Base-by-base conservation (phyloP, 345 rosid genomes). In the Syzygium aqueum region DNA sequence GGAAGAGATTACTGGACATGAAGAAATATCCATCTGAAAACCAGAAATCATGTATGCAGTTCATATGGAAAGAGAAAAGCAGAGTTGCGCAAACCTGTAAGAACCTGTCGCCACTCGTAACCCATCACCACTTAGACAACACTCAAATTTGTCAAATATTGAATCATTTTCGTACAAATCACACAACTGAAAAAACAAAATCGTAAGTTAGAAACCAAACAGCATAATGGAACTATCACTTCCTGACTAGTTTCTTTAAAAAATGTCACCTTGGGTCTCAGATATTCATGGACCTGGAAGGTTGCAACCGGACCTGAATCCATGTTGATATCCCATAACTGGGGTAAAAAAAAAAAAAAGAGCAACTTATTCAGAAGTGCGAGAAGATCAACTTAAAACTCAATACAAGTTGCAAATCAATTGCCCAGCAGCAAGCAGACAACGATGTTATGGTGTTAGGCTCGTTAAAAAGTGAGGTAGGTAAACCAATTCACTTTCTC, bases 81-180 rank as follows among this genome's bases (percentile, higher is more conserved):
- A 77, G 51, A 88, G 85, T 51, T 43, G 88, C 59, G 51, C 85
- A 85, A 85, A 97, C 99, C 99, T 98, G 95, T 96, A 98, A 90
- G 99, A 98, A 86, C 99, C 99, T 77, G 99, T 95, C 56, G 98
- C 98, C 80, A 95, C 97, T 89, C 99, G 95, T 84, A 91, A 77
- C 87, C 99, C 99, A 92, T 96, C 96, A 53, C 98, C 98, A 86
- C 99, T 98, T 89, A 94, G 88, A 90, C 98, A 96, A 92, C 99
- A 98, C 91, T 98, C 99, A 28, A 98, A 98, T 92, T 98, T 98
- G 90, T 98, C 99, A 87, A 98, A 96, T 90, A 97, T 97, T 8
- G 98, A 97, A 92, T 98, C 99, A 63, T 97, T 97, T 91, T 97
- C 99, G 87, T 97, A 97, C 88, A 97, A 93, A 90, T 97, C 99